phyloP scores from a whole-genome alignment of 257 asterid genomes.

The Striga asiatica region DNA sequence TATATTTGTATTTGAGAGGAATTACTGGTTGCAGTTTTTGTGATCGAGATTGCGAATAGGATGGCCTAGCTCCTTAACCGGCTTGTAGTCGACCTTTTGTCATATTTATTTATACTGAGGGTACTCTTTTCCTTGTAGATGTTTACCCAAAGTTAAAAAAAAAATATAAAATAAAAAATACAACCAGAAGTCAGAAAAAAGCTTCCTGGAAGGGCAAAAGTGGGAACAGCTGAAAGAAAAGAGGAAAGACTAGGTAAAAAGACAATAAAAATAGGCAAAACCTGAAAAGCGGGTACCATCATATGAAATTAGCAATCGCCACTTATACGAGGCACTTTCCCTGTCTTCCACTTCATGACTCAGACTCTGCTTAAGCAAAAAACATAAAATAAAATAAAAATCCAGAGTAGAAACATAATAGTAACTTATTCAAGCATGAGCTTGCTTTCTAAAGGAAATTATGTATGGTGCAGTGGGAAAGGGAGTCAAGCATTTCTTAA shows the following conservation, averaged over 20 bases:
- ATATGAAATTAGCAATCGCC: conserved; percentile 76
- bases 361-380: conserved; percentile 32
- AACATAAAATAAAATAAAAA: too few relatives aligned
- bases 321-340: conserved; percentile 32
- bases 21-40: too few relatives aligned
- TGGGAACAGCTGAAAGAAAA: neutral
- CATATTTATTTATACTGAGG: too few relatives aligned
- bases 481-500: neutral
- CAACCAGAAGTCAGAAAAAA: conserved; percentile 2
- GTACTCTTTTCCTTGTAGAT: too few relatives aligned
- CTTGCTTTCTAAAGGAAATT: conserved; percentile 5
- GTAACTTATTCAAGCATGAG: conserved; percentile 5
- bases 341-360: conserved; percentile 21
- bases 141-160: too few relatives aligned
- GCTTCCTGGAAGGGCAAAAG: conserved; percentile 3
- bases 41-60: too few relatives aligned
- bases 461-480: neutral
- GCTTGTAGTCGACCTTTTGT: too few relatives aligned
- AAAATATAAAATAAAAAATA: too few relatives aligned
- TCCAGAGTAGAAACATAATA: neutral
- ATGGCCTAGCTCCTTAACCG: too few relatives aligned
- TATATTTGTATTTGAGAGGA: too few relatives aligned
- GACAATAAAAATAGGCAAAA: conserved; percentile 14
- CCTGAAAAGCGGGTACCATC: conserved; percentile 92
- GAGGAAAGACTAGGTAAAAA: neutral